Conservation (phyloP, 768 basidiomycete genomes). For the Chalciporus piperatus region DNA sequence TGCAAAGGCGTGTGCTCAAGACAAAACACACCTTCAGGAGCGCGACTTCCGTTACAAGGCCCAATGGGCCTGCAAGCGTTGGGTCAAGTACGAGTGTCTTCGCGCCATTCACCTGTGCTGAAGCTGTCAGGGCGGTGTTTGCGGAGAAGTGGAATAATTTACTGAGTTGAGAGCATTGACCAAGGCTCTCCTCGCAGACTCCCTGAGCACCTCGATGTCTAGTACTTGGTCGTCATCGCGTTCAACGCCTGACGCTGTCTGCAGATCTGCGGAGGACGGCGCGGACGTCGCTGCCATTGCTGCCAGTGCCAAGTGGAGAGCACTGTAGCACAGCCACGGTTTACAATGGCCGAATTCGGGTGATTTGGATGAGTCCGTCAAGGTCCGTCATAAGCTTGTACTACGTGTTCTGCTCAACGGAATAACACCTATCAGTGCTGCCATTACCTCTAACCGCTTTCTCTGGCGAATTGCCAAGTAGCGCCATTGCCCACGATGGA, state of each 20-base stretch:
- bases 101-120: slow-evolving; percentile 77
- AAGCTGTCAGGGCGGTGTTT: slow-evolving; percentile 6
- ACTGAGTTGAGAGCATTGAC: slow-evolving; percentile 86
- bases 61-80: slow-evolving; percentile 84
- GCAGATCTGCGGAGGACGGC: slow-evolving; percentile 35
- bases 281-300: slow-evolving; percentile 28
- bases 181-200: slow-evolving; percentile 75
- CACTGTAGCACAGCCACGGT: slow-evolving; percentile 28
- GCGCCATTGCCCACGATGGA: slow-evolving; percentile 23
- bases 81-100: slow-evolving; percentile 96
- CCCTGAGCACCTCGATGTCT: slow-evolving; percentile 67
- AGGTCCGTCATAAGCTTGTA: slow-evolving; percentile 5
- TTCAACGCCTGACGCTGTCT: slow-evolving; percentile 30
- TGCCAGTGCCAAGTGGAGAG: too few relatives aligned
- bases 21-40: slow-evolving; percentile 70
- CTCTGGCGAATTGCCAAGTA: neutral
- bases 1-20: neutral
- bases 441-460: too few relatives aligned
- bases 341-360: slow-evolving; percentile 17
- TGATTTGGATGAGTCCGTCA: too few relatives aligned
- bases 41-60: slow-evolving; percentile 92
- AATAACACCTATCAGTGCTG: neutral
- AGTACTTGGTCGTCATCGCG: slow-evolving; percentile 40
- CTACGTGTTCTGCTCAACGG: too few relatives aligned
- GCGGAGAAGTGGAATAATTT: slow-evolving; percentile 9